These are phyloP conservation scores for Imleria badia DNA, from an alignment of 768 basidiomycete species.

Conservation along the genomic window DNA sequence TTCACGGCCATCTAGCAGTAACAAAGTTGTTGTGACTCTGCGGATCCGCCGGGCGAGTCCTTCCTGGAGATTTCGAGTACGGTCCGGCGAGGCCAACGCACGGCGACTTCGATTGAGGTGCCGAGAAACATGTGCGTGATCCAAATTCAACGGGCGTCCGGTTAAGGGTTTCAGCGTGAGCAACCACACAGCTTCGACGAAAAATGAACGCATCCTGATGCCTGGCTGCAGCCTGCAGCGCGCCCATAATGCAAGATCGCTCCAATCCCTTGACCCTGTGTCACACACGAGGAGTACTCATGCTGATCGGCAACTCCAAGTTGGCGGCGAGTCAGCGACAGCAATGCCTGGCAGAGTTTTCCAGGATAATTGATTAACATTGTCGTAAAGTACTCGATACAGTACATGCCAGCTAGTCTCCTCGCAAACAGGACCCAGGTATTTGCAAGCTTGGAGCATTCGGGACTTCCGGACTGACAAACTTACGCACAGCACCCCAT, in stretches of 20 bases:
- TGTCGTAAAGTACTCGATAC: neutral
- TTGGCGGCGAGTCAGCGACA: neutral
- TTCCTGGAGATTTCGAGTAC: neutral
- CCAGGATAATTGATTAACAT: neutral
- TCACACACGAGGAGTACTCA: conserved; percentile 19
- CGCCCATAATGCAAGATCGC: neutral
- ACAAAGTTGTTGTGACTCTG: neutral
- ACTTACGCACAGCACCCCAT: conserved; percentile 10
- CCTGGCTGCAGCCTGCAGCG: neutral
- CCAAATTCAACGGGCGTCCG: neutral
- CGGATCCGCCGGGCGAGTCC: neutral
- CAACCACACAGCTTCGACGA: neutral
- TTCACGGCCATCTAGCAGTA: neutral
- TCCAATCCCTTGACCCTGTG: conserved; percentile 8
- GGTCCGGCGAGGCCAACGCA: conserved; percentile 1
- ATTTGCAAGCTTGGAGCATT: neutral
- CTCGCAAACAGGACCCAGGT: conserved; percentile 6
- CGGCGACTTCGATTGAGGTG: neutral
- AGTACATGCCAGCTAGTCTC: neutral
- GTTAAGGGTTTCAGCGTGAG: neutral
- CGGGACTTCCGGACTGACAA: conserved; percentile 4
- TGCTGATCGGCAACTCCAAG: conserved; percentile 8
- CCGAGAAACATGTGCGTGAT: neutral
- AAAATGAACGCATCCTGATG: neutral
- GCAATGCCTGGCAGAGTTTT: neutral